phyloP scores from a whole-genome alignment of 2,329 filamentous ascomycete species.

The Alternaria triticina region DNA sequence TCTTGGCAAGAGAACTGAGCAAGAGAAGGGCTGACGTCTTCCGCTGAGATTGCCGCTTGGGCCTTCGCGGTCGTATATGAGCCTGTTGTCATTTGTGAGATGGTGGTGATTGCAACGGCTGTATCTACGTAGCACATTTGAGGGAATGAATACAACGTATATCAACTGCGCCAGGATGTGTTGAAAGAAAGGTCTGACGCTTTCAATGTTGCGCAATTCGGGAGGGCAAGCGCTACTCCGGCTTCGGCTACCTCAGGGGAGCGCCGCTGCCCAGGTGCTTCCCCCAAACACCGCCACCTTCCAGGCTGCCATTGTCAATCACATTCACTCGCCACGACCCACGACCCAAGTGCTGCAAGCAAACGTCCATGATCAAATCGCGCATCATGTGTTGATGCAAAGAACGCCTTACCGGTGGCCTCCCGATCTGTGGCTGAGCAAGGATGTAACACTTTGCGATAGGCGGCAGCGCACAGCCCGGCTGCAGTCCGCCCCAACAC shows the following conservation, averaged over 20 bases:
- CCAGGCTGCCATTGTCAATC: neutral
- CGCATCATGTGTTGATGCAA: neutral
- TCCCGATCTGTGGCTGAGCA: neutral
- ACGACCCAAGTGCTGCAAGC: neutral
- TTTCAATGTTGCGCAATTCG: no score
- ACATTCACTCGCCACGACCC: neutral
- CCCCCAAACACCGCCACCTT: neutral
- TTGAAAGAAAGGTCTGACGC: no score
- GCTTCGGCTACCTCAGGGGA: neutral
- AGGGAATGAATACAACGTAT: no score
- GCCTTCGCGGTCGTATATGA: no score
- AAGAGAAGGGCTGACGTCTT: no score
- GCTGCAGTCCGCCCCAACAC: neutral
- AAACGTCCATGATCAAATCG: neutral
- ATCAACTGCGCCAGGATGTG: no score
- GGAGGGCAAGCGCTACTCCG: no score
- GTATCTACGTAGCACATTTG: no score
- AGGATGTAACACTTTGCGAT: neutral
- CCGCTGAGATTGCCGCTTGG: no score
- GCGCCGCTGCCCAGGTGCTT: neutral
- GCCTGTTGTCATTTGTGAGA: no score
- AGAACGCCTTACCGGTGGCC: neutral
- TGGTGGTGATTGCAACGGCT: no score
- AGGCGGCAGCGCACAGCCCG: neutral
- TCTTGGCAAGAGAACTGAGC: no score